Evolutionary conservation across 2,329 filamentous ascomycete species (phyloP).

Genomic region (Paecilomyces niveus): DNA sequence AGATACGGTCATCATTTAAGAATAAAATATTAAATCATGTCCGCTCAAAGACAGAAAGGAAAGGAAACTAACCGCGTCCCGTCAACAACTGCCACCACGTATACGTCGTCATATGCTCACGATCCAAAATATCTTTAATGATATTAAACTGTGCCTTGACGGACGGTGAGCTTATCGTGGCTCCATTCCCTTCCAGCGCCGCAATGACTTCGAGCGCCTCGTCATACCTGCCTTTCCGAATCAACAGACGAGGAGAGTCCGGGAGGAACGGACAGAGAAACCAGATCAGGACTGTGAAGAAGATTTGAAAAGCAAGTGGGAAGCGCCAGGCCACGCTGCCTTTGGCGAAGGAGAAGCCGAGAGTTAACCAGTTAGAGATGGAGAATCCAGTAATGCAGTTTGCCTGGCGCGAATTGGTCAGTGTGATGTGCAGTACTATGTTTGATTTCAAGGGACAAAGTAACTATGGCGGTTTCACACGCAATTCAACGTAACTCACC

Average conservation of each 20-base stretch:
- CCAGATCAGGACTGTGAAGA: constrained; percentile 19
- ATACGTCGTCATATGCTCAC: constrained; percentile 39
- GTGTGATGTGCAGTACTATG: not conserved
- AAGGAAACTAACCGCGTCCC: constrained; percentile 20
- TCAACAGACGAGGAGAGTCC: constrained; percentile 21
- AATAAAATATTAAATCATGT: not conserved
- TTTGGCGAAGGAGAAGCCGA: constrained; percentile 34
- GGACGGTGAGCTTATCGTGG: constrained; percentile 17
- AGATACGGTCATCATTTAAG: not conserved
- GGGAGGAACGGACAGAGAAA: constrained; percentile 27
- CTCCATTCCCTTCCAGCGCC: constrained; percentile 22
- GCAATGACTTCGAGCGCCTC: constrained; percentile 7
- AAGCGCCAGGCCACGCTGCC: constrained; percentile 25
- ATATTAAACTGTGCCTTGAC: constrained; percentile 25
- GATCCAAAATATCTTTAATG: constrained; percentile 33
- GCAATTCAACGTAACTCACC: constrained; percentile 7
- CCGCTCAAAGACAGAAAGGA: no score
- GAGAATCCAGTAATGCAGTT: constrained; percentile 33
- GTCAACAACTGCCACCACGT: constrained; percentile 40
- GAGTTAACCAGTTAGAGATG: constrained; percentile 37
- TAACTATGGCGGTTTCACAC: not conserved
- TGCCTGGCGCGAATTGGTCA: constrained; percentile 9
- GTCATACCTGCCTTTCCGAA: constrained; percentile 7
- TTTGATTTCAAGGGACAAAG: not conserved
- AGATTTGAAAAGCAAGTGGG: constrained; percentile 24